Percentiles rank a stretch among this genome's conserved stretches.
Conservation (phyloP, 306 rosid genomes). For the Cicer judaicum region DNA sequence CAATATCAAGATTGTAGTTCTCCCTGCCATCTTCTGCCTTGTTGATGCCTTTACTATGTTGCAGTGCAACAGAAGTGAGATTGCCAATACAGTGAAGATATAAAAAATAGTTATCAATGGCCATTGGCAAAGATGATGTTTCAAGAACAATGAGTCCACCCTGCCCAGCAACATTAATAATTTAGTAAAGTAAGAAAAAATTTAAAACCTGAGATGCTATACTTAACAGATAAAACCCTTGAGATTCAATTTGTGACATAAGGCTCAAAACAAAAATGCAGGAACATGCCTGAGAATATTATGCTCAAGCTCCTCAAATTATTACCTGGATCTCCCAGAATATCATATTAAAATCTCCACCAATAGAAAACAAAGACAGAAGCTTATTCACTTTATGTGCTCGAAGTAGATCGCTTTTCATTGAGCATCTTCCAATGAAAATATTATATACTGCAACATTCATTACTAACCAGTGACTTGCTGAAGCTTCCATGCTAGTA, state of each 20-base stretch:
- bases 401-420: constrained; percentile 61
- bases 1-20: constrained; percentile 46
- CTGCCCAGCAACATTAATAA: constrained; percentile 60
- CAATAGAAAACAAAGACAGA: constrained; percentile 61
- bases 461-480: constrained; percentile 59
- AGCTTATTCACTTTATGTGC: constrained; percentile 63
- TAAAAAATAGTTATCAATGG: constrained; percentile 51
- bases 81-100: constrained; percentile 55
- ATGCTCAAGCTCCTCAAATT: constrained; percentile 41
- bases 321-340: constrained; percentile 81
- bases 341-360: constrained; percentile 62
- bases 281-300: constrained; percentile 39
- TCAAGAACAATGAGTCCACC: constrained; percentile 81
- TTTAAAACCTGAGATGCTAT: constrained; percentile 36
- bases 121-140: constrained; percentile 62
- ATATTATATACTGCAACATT: constrained; percentile 57
- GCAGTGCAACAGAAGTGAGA: constrained; percentile 51
- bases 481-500: constrained; percentile 40
- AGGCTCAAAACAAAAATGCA: constrained; percentile 40
- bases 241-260: constrained; percentile 29
- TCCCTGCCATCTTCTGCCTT: constrained; percentile 46
- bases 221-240: constrained; percentile 12
- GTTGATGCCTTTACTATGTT: constrained; percentile 46
- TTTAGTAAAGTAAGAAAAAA: constrained; percentile 38
- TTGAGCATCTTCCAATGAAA: constrained; percentile 66